Conservation (phyloP, 1,284 basidiomycete species). For the Gyrodon tennesseensis region DNA sequence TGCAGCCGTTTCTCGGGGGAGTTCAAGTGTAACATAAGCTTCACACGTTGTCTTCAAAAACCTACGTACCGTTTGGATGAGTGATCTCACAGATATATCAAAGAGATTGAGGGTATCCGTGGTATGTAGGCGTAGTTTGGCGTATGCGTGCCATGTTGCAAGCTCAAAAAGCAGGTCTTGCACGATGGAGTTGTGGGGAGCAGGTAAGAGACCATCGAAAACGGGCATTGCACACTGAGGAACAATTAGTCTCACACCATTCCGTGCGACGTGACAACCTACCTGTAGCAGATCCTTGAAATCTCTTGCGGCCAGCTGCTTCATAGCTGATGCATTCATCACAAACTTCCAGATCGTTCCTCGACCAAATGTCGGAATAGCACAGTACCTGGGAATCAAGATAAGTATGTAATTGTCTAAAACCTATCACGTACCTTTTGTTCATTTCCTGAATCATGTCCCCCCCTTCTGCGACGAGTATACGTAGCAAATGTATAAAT, state of each 20-base stretch:
- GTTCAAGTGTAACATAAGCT: conserved; percentile 9
- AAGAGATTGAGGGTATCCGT: conserved; percentile 28
- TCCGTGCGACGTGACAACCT: not conserved
- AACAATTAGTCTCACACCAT: not conserved
- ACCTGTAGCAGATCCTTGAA: conserved; percentile 42
- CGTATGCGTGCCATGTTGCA: conserved; percentile 24
- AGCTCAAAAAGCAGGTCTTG: conserved; percentile 14
- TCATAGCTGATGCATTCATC: conserved; percentile 11
- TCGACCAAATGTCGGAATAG: too few species aligned
- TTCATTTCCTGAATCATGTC: too few species aligned
- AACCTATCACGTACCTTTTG: too few species aligned
- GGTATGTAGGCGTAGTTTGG: conserved; percentile 44
- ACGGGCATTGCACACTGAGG: conserved; percentile 42
- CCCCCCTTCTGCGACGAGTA: too few species aligned
- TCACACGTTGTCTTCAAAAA: conserved; percentile 1
- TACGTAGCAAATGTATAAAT: too few species aligned
- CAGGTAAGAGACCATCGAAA: conserved; percentile 43
- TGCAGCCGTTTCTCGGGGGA: conserved; percentile 18
- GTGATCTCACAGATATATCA: conserved; percentile 8
- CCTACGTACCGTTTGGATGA: not conserved
- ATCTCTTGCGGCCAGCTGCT: conserved; percentile 13
- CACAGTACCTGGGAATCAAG: too few species aligned
- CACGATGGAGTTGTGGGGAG: conserved; percentile 34
- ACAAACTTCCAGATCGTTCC: too few species aligned
- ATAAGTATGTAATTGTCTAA: too few species aligned